Percentiles rank a stretch among this genome's conserved stretches.
These are phyloP conservation scores for Mycosphaerella sp. DNA, from an alignment of 2,329 filamentous ascomycete genomes.

Conservation along the genomic window DNA sequence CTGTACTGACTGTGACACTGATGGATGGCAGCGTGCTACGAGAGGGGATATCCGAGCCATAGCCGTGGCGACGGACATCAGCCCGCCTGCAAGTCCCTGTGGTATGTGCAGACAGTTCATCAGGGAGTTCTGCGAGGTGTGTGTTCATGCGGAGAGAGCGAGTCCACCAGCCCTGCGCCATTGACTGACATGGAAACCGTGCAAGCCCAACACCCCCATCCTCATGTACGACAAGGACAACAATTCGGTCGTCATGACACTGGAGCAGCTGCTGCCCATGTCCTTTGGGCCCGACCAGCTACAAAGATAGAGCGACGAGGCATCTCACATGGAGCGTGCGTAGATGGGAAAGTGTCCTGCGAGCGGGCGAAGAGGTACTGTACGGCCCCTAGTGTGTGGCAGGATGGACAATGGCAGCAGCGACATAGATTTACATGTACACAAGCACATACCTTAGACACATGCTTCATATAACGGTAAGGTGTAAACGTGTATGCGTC, in stretches of 20 bases:
- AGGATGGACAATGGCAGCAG: too few relatives aligned
- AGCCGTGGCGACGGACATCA: constrained; percentile 73
- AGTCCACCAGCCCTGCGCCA: too few relatives aligned
- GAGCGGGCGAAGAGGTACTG: not conserved
- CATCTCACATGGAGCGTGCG: constrained; percentile 1
- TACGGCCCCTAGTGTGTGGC: not conserved
- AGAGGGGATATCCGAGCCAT: constrained; percentile 63
- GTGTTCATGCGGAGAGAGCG: not conserved
- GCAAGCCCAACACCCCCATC: constrained; percentile 55
- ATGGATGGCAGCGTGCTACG: constrained; percentile 29
- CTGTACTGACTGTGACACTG: not conserved
- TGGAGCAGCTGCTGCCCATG: constrained; percentile 56
- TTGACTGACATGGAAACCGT: not conserved
- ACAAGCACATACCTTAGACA: too few relatives aligned
- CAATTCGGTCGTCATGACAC: constrained; percentile 61
- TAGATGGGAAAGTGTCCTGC: not conserved
- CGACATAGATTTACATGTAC: too few relatives aligned
- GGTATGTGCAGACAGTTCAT: constrained; percentile 91
- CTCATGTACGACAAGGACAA: constrained; percentile 89
- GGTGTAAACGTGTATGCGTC: not conserved
- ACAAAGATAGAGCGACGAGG: too few relatives aligned
- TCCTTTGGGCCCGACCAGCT: constrained; percentile 50
- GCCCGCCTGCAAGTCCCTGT: constrained; percentile 56
- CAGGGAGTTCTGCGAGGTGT: constrained; percentile 43
- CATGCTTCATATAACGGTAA: too few relatives aligned